Base-by-base conservation (phyloP, 2,329 filamentous ascomycete genomes). In the Incumbomyces lentus region DNA sequence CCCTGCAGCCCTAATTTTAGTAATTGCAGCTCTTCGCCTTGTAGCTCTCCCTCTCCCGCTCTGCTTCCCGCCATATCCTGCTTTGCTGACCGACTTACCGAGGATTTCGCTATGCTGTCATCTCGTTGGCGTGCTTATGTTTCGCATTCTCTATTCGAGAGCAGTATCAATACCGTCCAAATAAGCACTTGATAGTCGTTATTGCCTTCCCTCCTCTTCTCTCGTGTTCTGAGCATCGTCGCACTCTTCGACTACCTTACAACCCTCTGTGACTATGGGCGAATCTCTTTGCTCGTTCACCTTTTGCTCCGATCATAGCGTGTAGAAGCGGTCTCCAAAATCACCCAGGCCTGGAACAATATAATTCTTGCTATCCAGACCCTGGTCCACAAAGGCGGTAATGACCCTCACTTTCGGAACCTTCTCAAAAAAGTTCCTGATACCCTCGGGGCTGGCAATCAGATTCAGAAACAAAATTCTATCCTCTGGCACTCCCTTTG, bases 401-500 rank as follows among this genome's bases (percentile, higher is more conserved):
- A 98, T 86, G 16, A 98, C 86, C 53, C 89, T 79, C 49, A 96
- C 73, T 60, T 84, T 86, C 33, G 92, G 90, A 61, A 93, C 95
- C 58, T 84, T 85, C 59, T 84, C 77, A 8, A 89, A 86, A 66
- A 98, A 96, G 59, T 85, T 89, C 59, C 80, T 78, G 55, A 94
- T 84, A 5, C 92, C 92, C 61, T 95, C 83, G 0, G 92, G 92
- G 62, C 89, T 95, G n/a, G 92, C 89, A 61, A 98, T 95, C 51
- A 98, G 72, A 65, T 98, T 98, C 49, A 98, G 74, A 70, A 98
- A 98, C 33, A 96, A 72, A 52, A 98, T 98, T 48, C 86, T 83
- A 56, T 96, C 86, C 68, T 96, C 92, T 0, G 89, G 88, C 4
- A 98, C 92, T 29, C 92, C 92, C 54, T 86, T 82, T 33, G 81